Base-by-base conservation (phyloP, 1,139 yeast species). In the Debaryomyces sp. region DNA sequence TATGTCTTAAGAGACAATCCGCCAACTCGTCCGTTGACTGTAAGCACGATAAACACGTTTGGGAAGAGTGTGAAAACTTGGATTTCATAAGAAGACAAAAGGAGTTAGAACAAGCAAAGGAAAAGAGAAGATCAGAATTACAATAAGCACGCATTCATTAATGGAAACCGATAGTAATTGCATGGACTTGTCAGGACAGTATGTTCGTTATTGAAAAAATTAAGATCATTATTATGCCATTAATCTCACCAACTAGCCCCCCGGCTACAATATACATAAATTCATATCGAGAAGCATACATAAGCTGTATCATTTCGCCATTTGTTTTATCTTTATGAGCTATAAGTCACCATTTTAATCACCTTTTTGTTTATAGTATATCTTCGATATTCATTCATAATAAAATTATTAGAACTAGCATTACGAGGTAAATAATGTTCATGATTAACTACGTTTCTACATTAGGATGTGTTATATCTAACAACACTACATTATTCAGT, bases 21-120 rank as follows among this genome's bases (percentile, higher is more conserved):
- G 80, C 80, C 50, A 74, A 75, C 60, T 66, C 74, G 4, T 66
- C 75, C 8, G 76, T 75, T 46, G 84, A 82, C 62, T 89, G 96
- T 70, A 78, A 80, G 54, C 87, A 85, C 57, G 91, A 87, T 70
- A 83, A 91, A 67, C 96, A 89, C 59, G 81, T 83, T 40, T 89
- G 92, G 78, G 96, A 89, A 70, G 89, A 87, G 63, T 89, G 96
- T 69, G 89, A 89, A 68, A 87, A 87, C 69, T 72, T 85, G 68
- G 96, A 89, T 66, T 89, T 86, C 74, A 81, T 84, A 65, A 83
- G 95, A 74, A 82, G 96, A 71, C 89, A 87, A 54, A 78, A 83
- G 66, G 92, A 87, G 69, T 76, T 87, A 67, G 80, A 82, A 60
- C 79, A 77, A 50, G 72, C 77, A 57, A 84, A 82, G 67, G 78